Evolutionary conservation across 306 rosid species (phyloP).

Genomic region (Castanea mollissima): DNA sequence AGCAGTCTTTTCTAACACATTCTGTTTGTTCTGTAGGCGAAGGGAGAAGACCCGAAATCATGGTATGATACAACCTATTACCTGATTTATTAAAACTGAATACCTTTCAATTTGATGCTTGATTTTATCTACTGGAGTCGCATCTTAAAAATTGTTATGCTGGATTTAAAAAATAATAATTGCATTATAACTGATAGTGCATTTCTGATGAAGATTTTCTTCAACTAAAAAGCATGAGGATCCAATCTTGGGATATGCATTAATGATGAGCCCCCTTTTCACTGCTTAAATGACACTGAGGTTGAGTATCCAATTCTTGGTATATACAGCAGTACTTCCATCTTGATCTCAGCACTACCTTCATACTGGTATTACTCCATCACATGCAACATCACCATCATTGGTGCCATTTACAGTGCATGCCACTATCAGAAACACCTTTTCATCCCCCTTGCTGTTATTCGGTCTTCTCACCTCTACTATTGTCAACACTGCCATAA

Average conservation of each 20-base stretch:
- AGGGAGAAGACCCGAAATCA: constrained; percentile 53
- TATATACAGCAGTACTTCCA: background rate
- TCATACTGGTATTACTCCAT: background rate
- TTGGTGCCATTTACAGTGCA: background rate
- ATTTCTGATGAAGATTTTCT: background rate
- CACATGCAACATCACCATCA: background rate
- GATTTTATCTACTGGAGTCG: background rate
- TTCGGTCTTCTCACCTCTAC: background rate
- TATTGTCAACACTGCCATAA: background rate
- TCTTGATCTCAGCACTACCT: background rate
- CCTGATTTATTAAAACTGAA: background rate
- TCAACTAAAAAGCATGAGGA: background rate
- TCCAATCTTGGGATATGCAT: background rate
- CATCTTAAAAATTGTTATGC: background rate
- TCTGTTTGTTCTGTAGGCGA: constrained; percentile 45
- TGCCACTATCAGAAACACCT: background rate
- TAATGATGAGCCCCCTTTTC: background rate
- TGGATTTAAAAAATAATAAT: background rate
- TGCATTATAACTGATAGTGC: background rate
- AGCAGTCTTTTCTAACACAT: constrained; percentile 27
- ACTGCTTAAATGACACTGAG: background rate
- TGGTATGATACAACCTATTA: constrained; percentile 40
- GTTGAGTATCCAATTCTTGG: background rate
- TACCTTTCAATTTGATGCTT: background rate
- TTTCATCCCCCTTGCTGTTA: background rate